These are phyloP conservation scores for Gryganskiella cystojenkinii DNA, from an alignment of 192 early-diverging fungal genomes.

Conservation along the genomic window DNA sequence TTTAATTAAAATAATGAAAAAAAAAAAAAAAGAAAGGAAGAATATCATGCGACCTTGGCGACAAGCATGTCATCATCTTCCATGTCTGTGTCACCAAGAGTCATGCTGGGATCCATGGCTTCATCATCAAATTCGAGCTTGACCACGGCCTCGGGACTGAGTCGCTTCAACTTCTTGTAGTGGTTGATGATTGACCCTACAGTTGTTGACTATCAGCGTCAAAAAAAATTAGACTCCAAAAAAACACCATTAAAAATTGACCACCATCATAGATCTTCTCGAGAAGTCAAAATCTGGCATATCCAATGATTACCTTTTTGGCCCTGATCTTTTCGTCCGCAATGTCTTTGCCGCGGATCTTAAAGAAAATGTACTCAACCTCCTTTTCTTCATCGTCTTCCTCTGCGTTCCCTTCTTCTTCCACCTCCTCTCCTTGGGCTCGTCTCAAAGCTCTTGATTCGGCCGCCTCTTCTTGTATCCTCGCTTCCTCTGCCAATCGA, in stretches of 20 bases:
- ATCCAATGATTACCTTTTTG: constrained; percentile 43
- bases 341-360: constrained; percentile 37
- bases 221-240: constrained; percentile 8
- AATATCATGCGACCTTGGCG: constrained; percentile 34
- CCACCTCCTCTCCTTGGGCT: background rate
- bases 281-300: no score
- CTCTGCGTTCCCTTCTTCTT: background rate
- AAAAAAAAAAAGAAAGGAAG: no score
- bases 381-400: constrained; percentile 3
- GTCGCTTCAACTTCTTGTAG: constrained; percentile 53
- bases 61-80: constrained; percentile 71
- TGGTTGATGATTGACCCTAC: constrained; percentile 57
- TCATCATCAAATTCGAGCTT: constrained; percentile 69
- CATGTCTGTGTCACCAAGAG: constrained; percentile 63
- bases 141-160: constrained; percentile 21
- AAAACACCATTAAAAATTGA: constrained; percentile 3
- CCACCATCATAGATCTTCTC: constrained; percentile 6
- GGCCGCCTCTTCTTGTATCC: background rate
- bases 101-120: constrained; percentile 51
- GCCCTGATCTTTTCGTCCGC: constrained; percentile 47
- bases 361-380: constrained; percentile 30
- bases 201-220: constrained; percentile 33
- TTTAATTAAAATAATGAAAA: no score
- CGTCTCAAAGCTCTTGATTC: background rate
- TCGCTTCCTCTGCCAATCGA: background rate